Base-by-base conservation (phyloP, 176 grass and related monocot species). In the Oryza longistaminata region DNA sequence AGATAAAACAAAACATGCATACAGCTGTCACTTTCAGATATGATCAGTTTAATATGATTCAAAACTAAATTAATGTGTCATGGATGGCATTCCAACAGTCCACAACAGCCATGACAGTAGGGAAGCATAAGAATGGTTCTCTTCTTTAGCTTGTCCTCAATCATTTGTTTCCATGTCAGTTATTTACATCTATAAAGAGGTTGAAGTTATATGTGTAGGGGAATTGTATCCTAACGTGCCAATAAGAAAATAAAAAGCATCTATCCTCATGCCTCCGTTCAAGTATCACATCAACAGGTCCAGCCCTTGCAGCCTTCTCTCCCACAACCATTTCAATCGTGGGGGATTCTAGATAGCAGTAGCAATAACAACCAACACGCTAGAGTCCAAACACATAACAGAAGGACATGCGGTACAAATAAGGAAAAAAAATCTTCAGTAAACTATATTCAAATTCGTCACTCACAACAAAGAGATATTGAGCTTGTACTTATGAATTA, bases 141-240 rank as follows among this genome's bases (percentile, higher is more conserved):
- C 26, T 77, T 43, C 22, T 3, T 66, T 37, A 75, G 27, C 9
- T 73, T 40, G 75, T 52, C 21, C 17, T 85, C 31, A 69, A 43
- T 15, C 27, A 60, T 58, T 55, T 76, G 7, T 17, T 66, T 75
- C 48, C 65, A 77, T 19, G 24, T 74, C 27, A 74, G 21, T 83
- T 40, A 14, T 84, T 43, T 42, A 14, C 19, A 70, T 31, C 13
- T 77, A 6, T 53, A 44, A 70, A 70, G 34, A 44, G 66, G 39
- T 44, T 12, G 26, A 11, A 74, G 49, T 64, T 61, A 78, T 45
- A 33, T 78, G 24, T 61, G 52, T 19, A 55, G 33, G 16, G 11
- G 34, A 17, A 0, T n/a, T 58, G 16, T 43, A 77, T 58, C 33
- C 9, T 77, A 43, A 45, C 10, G 14, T 68, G 68, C 15, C 15